These are phyloP conservation scores for Vicia villosa DNA, from an alignment of 306 rosid genomes.

Conservation along the genomic window DNA sequence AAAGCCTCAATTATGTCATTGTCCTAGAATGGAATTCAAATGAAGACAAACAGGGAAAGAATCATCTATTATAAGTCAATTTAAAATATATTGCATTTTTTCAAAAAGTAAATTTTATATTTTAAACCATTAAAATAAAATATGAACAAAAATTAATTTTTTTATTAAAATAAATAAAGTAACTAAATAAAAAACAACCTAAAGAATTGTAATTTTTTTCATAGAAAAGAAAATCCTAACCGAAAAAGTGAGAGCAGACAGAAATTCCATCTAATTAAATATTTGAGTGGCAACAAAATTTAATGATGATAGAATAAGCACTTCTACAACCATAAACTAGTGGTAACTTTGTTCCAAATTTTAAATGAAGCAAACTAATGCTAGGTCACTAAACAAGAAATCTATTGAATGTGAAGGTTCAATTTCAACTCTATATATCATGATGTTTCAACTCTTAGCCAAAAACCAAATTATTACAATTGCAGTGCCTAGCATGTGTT, in stretches of 20 bases:
- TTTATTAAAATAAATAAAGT: too few relatives aligned
- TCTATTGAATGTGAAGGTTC: conserved; percentile 43
- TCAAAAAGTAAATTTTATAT: too few relatives aligned
- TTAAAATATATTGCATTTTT: too few relatives aligned
- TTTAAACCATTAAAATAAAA: too few relatives aligned
- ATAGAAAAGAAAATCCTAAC: neutral
- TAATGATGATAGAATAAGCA: conserved; percentile 41
- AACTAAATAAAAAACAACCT: neutral
- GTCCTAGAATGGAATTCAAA: neutral
- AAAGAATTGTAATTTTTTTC: neutral
- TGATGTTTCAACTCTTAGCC: conserved; percentile 49
- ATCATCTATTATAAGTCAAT: neutral
- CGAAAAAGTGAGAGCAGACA: conserved; percentile 17
- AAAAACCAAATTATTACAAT: conserved; percentile 38
- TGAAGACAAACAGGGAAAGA: conserved; percentile 24
- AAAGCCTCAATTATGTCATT: conserved; percentile 24
- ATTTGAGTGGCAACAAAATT: conserved; percentile 37
- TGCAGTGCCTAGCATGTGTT: conserved; percentile 17
- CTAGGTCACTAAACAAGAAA: conserved; percentile 17
- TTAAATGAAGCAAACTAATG: conserved; percentile 24
- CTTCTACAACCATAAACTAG: conserved; percentile 33
- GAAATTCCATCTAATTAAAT: conserved; percentile 31
- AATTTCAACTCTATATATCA: conserved; percentile 46
- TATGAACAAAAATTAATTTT: too few relatives aligned
- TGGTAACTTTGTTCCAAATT: conserved; percentile 27